Percentiles rank a stretch among this genome's conserved stretches.
Evolutionary conservation across 371 early-diverging fungal genomes (phyloP).

Genomic region (Choanephora cucurbitarum): DNA sequence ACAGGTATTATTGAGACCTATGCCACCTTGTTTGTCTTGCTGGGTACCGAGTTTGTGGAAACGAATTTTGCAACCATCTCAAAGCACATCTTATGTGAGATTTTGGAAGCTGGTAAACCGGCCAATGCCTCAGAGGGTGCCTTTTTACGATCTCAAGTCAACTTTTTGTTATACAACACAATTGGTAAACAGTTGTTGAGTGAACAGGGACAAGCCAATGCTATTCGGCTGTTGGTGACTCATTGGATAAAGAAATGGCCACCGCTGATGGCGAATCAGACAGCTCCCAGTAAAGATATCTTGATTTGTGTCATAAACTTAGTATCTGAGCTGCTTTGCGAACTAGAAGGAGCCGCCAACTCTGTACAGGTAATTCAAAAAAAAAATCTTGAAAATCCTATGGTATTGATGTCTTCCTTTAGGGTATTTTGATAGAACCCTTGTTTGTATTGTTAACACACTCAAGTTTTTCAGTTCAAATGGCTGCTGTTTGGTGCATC

Average conservation of each 20-base stretch:
- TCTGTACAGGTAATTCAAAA: conserved; percentile 59
- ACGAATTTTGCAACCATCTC: conserved; percentile 70
- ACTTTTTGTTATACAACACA: conserved; percentile 75
- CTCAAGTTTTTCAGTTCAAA: conserved; percentile 73
- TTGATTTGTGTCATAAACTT: conserved; percentile 74
- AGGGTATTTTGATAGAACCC: conserved; percentile 67
- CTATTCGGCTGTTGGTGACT: conserved; percentile 65
- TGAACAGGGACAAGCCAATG: conserved; percentile 80
- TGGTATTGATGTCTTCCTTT: neutral
- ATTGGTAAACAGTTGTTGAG: conserved; percentile 71
- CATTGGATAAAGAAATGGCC: conserved; percentile 75
- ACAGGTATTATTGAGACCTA: conserved; percentile 84
- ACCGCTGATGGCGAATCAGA: conserved; percentile 62
- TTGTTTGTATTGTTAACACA: conserved; percentile 70
- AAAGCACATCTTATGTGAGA: conserved; percentile 68
- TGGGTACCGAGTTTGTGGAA: conserved; percentile 78
- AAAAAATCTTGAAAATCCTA: neutral
- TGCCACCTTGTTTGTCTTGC: conserved; percentile 67
- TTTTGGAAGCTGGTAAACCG: conserved; percentile 44
- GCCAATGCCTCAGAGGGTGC: conserved; percentile 57
- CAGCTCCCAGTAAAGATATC: conserved; percentile 62
- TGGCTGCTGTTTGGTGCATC: conserved; percentile 75
- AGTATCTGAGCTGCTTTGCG: conserved; percentile 69
- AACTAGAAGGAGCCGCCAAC: conserved; percentile 78
- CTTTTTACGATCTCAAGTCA: conserved; percentile 66